Conservation (phyloP, 129 eudicot species). For the Pseudognaphalium luteoalbum region DNA sequence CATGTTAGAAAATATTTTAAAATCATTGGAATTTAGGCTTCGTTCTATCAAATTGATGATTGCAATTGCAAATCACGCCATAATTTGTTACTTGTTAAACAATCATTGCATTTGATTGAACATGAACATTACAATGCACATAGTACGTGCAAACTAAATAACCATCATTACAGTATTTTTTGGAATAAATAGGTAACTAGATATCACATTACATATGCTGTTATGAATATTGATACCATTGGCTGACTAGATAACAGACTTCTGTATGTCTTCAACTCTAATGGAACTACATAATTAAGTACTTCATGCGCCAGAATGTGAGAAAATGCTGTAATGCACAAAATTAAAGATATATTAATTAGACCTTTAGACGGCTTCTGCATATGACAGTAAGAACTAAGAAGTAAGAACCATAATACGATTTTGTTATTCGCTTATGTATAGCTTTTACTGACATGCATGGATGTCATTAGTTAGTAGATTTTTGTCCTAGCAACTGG, state of each 20-base stretch:
- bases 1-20: too few relatives aligned
- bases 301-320: background rate
- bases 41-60: too few relatives aligned
- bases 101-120: background rate
- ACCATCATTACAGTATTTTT: background rate
- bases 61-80: background rate
- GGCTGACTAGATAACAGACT: conserved; percentile 6
- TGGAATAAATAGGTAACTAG: background rate
- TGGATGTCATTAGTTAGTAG: background rate
- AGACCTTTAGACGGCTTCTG: background rate
- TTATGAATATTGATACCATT: background rate
- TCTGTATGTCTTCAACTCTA: background rate
- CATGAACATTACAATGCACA: background rate
- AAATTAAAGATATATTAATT: background rate
- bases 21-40: too few relatives aligned
- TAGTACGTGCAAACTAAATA: background rate
- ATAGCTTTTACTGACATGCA: background rate
- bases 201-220: background rate
- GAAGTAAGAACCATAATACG: background rate
- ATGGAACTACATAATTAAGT: background rate
- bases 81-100: background rate
- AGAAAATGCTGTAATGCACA: background rate
- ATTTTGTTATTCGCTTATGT: background rate
- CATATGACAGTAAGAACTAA: background rate
- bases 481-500: background rate